A percentile compares a stretch with the other conserved stretches of the same genome.
These are phyloP conservation scores for Lepiota subincarnata DNA, from an alignment of 768 basidiomycete genomes.

Conservation along the genomic window DNA sequence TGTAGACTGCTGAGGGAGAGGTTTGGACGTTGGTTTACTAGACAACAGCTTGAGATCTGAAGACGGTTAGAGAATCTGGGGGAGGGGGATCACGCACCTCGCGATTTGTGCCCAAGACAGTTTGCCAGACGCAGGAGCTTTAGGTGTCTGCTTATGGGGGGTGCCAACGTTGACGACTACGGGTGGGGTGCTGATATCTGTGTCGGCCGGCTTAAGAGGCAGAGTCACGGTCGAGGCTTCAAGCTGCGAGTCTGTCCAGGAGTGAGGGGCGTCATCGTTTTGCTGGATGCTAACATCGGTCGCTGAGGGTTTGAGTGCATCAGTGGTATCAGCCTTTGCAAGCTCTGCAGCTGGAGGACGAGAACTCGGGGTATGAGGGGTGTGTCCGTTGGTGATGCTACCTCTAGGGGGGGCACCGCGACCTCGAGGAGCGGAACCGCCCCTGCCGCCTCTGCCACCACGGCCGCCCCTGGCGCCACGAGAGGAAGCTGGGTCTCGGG, in stretches of 20 bases:
- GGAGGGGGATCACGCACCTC: slow-evolving; percentile 42
- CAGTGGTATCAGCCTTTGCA: slow-evolving; percentile 18
- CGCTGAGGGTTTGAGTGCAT: slow-evolving; percentile 11
- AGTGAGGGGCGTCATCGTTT: slow-evolving; percentile 24
- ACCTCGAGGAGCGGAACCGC: slow-evolving; percentile 44
- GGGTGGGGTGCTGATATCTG: slow-evolving; percentile 19
- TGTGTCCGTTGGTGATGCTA: slow-evolving; percentile 35
- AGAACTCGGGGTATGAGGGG: slow-evolving; percentile 31
- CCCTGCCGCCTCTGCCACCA: slow-evolving; percentile 55
- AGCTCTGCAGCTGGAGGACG: slow-evolving; percentile 23
- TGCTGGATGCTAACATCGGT: slow-evolving; percentile 23
- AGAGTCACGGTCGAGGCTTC: slow-evolving; percentile 24
- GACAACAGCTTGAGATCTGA: slow-evolving; percentile 7
- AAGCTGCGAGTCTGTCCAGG: slow-evolving; percentile 27
- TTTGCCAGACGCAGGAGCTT: slow-evolving; percentile 70
- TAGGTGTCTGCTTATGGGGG: slow-evolving; percentile 34
- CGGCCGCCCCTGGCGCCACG: slow-evolving; percentile 61
- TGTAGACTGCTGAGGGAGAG: slow-evolving; percentile 29
- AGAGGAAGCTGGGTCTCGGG: slow-evolving; percentile 52
- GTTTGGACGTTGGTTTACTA: slow-evolving; percentile 64
- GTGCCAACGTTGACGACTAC: slow-evolving; percentile 16
- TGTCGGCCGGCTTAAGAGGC: slow-evolving; percentile 22
- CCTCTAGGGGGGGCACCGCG: slow-evolving; percentile 47
- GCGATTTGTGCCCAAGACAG: slow-evolving; percentile 86
- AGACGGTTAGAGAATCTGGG: not conserved